A percentile compares a stretch with the other conserved stretches of the same genome.
Conservation (phyloP, 1,284 basidiomycete species). For the Schizophyllum amplum region DNA sequence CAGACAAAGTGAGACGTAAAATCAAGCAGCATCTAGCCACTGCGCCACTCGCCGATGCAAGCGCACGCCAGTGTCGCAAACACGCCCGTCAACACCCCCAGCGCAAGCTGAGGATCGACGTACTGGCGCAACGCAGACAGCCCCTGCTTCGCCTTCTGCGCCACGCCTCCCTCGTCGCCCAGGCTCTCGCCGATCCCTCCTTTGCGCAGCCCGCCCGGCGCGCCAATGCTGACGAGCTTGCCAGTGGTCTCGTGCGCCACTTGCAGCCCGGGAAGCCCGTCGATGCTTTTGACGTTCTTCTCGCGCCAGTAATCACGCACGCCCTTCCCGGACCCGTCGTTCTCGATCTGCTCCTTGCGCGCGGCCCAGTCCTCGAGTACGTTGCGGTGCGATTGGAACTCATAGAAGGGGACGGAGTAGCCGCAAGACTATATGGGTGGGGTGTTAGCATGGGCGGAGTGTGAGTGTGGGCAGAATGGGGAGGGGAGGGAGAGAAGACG, state of each 20-base stretch:
- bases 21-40: too few relatives aligned
- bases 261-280: slow-evolving; percentile 36
- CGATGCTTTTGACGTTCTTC: slow-evolving; percentile 38
- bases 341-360: slow-evolving; percentile 21
- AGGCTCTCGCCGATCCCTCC: too few relatives aligned
- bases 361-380: slow-evolving; percentile 25
- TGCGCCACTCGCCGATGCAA: too few relatives aligned
- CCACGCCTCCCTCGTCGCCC: too few relatives aligned
- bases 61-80: too few relatives aligned
- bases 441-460: neutral
- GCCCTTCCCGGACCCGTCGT: slow-evolving; percentile 19
- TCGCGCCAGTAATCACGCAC: slow-evolving; percentile 37
- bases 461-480: neutral
- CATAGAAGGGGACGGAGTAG: slow-evolving; percentile 42
- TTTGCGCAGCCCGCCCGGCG: neutral
- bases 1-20: too few relatives aligned
- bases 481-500: slow-evolving; percentile 15
- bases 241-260: slow-evolving; percentile 17
- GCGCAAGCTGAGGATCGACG: too few relatives aligned
- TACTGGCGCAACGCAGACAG: too few relatives aligned
- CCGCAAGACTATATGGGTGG: slow-evolving; percentile 23
- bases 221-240: slow-evolving; percentile 8
- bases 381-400: slow-evolving; percentile 36
- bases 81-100: too few relatives aligned
- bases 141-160: too few relatives aligned